Evolutionary conservation across 2,329 filamentous ascomycete species (phyloP).

Genomic region (Pyricularia sp.): DNA sequence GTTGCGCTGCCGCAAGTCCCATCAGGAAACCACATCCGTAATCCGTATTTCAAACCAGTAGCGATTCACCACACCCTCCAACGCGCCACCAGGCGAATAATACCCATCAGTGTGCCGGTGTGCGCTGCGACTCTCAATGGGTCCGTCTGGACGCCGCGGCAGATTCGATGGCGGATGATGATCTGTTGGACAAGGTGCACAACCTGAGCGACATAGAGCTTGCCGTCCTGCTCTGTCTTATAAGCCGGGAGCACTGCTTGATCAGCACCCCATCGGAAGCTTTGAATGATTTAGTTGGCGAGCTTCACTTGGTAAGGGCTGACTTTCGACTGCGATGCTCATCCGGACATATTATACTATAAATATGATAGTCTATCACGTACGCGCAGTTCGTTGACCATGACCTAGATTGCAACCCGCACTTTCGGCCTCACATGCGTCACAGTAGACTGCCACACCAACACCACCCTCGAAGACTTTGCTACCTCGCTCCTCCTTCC

Average conservation of each 20-base stretch:
- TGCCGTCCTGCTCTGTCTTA: conserved; percentile 71
- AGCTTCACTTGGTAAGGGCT: conserved; percentile 58
- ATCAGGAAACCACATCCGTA: neutral
- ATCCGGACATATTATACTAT: neutral
- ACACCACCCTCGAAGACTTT: conserved; percentile 76
- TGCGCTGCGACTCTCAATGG: conserved; percentile 2
- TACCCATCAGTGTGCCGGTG: neutral
- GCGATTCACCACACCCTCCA: neutral
- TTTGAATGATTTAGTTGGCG: conserved; percentile 60
- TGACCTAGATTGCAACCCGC: conserved; percentile 48
- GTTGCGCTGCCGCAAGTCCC: neutral
- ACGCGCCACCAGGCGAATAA: neutral
- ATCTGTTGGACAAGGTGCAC: conserved; percentile 61
- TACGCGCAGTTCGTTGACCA: neutral
- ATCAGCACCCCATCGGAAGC: conserved; percentile 59
- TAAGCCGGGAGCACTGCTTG: conserved; percentile 79
- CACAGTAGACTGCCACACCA: conserved; percentile 61
- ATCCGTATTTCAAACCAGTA: neutral
- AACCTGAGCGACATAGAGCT: conserved; percentile 81
- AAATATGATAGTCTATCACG: neutral
- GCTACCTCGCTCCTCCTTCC: conserved; percentile 55
- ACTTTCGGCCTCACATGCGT: conserved; percentile 65
- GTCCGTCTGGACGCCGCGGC: conserved; percentile 2
- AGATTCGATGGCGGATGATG: conserved; percentile 49
- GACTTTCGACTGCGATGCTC: neutral